phyloP scores from a whole-genome alignment of 495 filamentous ascomycete species.

The Penicilliopsis zonata region DNA sequence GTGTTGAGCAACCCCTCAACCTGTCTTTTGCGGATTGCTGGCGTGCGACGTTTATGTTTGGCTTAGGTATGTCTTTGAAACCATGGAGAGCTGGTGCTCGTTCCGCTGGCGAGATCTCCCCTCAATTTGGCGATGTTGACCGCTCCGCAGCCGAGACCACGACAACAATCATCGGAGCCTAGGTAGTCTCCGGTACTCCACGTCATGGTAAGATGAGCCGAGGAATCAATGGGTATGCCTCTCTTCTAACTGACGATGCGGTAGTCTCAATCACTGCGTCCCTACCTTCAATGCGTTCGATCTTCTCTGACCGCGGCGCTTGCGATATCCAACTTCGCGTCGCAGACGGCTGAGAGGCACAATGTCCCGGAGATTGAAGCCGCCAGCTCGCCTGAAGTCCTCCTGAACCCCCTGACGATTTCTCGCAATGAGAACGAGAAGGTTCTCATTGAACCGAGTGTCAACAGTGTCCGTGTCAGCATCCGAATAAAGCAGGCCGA shows the following conservation, averaged over 20 bases:
- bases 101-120: background rate
- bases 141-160: background rate
- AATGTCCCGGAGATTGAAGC: constrained; percentile 98
- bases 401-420: constrained; percentile 83
- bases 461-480: constrained; percentile 91
- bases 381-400: constrained; percentile 77
- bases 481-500: constrained; percentile 99
- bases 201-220: constrained; percentile 11
- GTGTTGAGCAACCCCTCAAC: background rate
- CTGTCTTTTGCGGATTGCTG: background rate
- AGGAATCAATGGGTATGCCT: background rate
- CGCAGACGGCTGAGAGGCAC: constrained; percentile 88
- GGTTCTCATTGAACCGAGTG: constrained; percentile 78
- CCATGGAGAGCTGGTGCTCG: too few species aligned
- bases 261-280: constrained; percentile 94
- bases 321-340: constrained; percentile 93
- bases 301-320: constrained; percentile 89
- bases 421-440: constrained; percentile 91
- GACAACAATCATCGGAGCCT: constrained; percentile 1
- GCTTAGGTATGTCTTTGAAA: too few species aligned
- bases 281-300: constrained; percentile 93
- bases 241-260: background rate
- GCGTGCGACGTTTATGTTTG: background rate
- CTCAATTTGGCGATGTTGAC: background rate
- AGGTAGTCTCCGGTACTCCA: constrained; percentile 1